Conservation (phyloP, 2,329 filamentous ascomycete species). For the Scedosporium minutisporum region DNA sequence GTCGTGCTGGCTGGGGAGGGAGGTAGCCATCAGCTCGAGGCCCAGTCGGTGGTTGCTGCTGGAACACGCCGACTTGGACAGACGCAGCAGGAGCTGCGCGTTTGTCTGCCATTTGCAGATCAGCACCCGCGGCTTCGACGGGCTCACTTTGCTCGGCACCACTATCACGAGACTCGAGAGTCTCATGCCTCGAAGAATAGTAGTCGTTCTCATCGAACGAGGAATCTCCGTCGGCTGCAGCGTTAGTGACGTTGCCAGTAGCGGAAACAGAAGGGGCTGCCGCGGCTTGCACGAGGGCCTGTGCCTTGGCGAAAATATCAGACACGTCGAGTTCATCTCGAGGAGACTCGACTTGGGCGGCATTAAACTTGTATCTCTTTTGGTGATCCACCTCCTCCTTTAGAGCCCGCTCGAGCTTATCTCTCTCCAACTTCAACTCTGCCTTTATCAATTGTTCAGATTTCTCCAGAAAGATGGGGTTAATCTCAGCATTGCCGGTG, state of each 20-base stretch:
- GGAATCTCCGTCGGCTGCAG: conserved; percentile 54
- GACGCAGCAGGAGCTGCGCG: neutral
- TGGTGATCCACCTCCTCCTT: conserved; percentile 60
- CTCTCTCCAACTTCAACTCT: conserved; percentile 69
- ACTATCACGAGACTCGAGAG: conserved; percentile 42
- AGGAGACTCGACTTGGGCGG: conserved; percentile 40
- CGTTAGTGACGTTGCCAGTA: conserved; percentile 44
- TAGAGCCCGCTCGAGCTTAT: conserved; percentile 68
- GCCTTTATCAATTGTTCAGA: conserved; percentile 76
- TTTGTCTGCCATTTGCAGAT: neutral
- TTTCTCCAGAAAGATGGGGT: conserved; percentile 78
- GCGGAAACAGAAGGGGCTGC: conserved; percentile 7
- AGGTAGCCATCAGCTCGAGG: neutral
- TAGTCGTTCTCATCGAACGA: conserved; percentile 91
- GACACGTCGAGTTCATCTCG: conserved; percentile 62
- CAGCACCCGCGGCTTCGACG: neutral
- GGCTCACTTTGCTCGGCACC: neutral
- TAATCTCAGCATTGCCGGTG: conserved; percentile 56
- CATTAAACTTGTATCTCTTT: conserved; percentile 38
- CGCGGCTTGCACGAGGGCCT: conserved; percentile 57
- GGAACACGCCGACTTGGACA: neutral
- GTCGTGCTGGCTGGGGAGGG: neutral
- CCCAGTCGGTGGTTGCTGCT: neutral
- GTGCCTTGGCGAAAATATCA: conserved; percentile 62
- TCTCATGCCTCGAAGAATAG: conserved; percentile 90